phyloP scores from a whole-genome alignment of 106 monocot species.

The Dactylorhiza incarnata region DNA sequence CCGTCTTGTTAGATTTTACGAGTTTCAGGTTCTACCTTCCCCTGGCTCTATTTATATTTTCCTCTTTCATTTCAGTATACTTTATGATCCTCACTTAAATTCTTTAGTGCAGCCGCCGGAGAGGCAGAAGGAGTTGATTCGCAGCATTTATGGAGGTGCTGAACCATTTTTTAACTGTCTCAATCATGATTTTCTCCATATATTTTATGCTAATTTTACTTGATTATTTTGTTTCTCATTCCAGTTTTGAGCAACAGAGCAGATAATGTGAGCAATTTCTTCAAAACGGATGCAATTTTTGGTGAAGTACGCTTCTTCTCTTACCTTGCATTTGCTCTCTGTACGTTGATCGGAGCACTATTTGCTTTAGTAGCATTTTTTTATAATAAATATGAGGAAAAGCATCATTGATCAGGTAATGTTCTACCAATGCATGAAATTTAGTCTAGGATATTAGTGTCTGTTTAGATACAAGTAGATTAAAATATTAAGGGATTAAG shows the following conservation, averaged over 20 bases:
- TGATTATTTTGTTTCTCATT: neutral
- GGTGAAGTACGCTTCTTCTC: constrained; percentile 41
- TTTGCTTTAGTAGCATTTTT: neutral
- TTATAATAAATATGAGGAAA: too few species aligned
- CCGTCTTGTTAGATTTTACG: constrained; percentile 82
- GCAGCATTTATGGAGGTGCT: constrained; percentile 37
- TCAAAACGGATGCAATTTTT: constrained; percentile 59
- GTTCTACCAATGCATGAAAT: too few species aligned
- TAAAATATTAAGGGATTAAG: neutral
- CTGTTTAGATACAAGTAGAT: neutral
- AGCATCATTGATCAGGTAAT: too few species aligned
- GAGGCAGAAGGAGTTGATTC: constrained; percentile 48
- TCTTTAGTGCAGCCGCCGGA: constrained; percentile 29
- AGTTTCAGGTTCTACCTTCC: constrained; percentile 44
- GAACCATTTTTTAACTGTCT: neutral
- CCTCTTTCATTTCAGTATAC: neutral
- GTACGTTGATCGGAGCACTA: neutral
- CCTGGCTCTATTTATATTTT: neutral
- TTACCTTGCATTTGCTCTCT: too few species aligned
- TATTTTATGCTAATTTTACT: constrained; percentile 2
- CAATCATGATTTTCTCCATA: neutral
- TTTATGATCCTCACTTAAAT: neutral
- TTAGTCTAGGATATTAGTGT: too few species aligned
- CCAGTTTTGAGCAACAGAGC: constrained; percentile 59
- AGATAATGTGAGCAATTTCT: constrained; percentile 77